These are phyloP conservation scores for Silene coronaria DNA, from an alignment of 179 eudicot species.

Conservation along the genomic window DNA sequence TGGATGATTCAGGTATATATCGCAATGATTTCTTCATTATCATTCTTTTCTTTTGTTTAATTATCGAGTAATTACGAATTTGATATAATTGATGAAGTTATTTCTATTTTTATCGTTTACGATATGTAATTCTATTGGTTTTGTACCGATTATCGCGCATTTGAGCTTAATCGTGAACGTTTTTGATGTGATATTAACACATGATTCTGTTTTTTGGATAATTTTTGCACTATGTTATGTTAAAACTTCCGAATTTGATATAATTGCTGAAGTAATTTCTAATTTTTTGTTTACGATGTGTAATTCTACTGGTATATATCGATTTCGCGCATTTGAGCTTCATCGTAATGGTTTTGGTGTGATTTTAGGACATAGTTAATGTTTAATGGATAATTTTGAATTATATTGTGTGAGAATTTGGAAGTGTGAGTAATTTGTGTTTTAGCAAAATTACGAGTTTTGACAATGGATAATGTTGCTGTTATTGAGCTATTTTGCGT, in stretches of 20 bases:
- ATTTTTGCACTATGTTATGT: not conserved
- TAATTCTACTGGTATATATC: not conserved
- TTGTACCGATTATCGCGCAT: not conserved
- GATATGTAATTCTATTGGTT: not conserved
- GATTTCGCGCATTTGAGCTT: not conserved
- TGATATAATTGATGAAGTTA: too few species aligned
- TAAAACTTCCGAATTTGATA: too few species aligned
- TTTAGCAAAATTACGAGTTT: not conserved
- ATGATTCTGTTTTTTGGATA: not conserved
- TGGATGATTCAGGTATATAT: conserved; percentile 1
- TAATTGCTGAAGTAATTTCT: too few species aligned
- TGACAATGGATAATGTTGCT: not conserved
- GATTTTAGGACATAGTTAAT: not conserved
- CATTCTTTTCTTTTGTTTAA: not conserved
- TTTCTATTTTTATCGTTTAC: too few species aligned
- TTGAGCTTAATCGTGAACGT: not conserved
- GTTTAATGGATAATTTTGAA: not conserved
- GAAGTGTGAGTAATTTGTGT: not conserved
- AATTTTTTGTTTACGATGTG: not conserved
- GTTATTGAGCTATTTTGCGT: not conserved
- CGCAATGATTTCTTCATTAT: not conserved
- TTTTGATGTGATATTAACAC: not conserved
- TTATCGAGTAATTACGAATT: not conserved
- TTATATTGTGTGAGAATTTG: not conserved
- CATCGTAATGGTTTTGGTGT: not conserved